A percentile compares a stretch with the other conserved stretches of the same genome.
Conservation (phyloP, 177 flowering plant genomes). For the Vitis hybrid region DNA sequence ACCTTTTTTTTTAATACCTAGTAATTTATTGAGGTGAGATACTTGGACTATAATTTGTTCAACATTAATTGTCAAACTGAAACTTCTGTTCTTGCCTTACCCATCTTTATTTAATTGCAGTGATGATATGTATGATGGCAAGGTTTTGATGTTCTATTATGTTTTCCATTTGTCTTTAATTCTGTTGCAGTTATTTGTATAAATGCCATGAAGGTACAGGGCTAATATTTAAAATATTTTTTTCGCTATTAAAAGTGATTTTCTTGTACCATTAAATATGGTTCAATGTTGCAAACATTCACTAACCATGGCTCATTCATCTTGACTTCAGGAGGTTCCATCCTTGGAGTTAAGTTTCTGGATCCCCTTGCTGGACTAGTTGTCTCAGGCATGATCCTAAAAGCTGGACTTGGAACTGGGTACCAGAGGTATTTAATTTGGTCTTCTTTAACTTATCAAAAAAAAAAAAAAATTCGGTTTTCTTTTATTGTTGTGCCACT, state of each 20-base stretch:
- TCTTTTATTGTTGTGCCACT: too few relatives aligned
- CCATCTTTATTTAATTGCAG: too few relatives aligned
- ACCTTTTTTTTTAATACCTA: too few relatives aligned
- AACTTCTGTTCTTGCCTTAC: background rate
- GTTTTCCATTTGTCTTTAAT: background rate
- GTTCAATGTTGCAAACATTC: constrained; percentile 5
- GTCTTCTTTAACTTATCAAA: background rate
- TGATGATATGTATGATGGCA: background rate
- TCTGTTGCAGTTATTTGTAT: background rate
- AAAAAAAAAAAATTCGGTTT: too few relatives aligned
- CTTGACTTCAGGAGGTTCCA: constrained; percentile 70
- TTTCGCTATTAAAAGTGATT: background rate
- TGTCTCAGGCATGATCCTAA: constrained; percentile 92
- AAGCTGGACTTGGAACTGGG: constrained; percentile 92
- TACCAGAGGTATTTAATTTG: constrained; percentile 62
- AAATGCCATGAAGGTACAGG: background rate
- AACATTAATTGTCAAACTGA: too few relatives aligned
- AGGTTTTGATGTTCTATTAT: background rate
- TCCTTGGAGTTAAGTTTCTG: constrained; percentile 81
- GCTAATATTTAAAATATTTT: background rate
- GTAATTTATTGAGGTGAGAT: too few relatives aligned
- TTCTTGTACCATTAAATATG: background rate
- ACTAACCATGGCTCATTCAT: constrained; percentile 12
- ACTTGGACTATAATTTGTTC: too few relatives aligned
- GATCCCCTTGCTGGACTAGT: constrained; percentile 97